Evolutionary conservation across 331 rosid species (phyloP).

Genomic region (Pyrus hybrid): DNA sequence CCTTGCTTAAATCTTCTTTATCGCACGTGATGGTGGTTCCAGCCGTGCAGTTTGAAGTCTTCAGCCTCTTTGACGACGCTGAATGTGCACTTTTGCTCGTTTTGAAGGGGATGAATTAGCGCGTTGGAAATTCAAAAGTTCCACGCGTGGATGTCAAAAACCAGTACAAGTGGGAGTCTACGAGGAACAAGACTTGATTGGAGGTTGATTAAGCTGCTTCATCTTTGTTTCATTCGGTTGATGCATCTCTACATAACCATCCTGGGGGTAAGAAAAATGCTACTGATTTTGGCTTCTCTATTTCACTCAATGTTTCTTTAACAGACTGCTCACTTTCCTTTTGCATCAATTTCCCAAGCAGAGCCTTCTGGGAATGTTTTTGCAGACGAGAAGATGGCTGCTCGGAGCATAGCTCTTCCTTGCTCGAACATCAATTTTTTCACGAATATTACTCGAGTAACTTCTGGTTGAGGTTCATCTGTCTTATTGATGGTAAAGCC

Average conservation of each 20-base stretch:
- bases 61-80: not conserved
- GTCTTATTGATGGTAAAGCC: no score
- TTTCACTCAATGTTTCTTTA: not conserved
- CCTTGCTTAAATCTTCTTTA: not conserved
- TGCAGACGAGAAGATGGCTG: not conserved
- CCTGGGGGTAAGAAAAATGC: not conserved
- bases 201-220: not conserved
- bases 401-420: not conserved
- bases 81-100: not conserved
- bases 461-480: no score
- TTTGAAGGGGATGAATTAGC: not conserved
- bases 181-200: not conserved
- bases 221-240: not conserved
- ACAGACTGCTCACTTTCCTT: not conserved
- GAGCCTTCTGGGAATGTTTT: no score
- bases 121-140: no score
- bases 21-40: slow-evolving; percentile 2
- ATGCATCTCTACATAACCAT: not conserved
- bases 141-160: not conserved
- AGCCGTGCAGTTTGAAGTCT: not conserved
- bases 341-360: not conserved
- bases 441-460: no score
- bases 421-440: no score
- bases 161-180: not conserved
- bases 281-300: not conserved